These are phyloP conservation scores for Bacidia gigantensis DNA, from an alignment of 495 filamentous ascomycete genomes.

Conservation along the genomic window DNA sequence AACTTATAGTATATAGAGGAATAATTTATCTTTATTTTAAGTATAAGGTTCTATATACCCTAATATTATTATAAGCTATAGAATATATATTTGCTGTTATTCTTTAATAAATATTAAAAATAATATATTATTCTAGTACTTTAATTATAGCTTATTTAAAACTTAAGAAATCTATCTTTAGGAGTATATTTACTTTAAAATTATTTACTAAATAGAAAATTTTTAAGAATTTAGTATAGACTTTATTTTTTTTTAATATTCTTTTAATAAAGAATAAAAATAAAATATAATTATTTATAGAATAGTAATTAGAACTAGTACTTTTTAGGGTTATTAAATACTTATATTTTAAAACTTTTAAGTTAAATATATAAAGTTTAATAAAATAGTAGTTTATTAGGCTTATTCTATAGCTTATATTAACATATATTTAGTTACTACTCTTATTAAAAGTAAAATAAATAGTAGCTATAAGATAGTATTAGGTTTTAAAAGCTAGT, in stretches of 20 bases:
- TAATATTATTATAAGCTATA: too few relatives aligned
- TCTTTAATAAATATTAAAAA: too few relatives aligned
- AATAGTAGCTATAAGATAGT: not conserved
- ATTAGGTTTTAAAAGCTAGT: not conserved
- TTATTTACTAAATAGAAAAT: not conserved
- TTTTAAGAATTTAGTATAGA: not conserved
- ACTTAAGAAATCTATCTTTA: slow-evolving; percentile 1
- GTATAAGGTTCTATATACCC: slow-evolving; percentile 1
- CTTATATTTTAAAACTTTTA: not conserved
- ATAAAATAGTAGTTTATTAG: not conserved
- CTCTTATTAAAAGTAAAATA: not conserved
- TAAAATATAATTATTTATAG: slow-evolving; percentile 5
- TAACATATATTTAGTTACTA: not conserved
- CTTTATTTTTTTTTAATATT: not conserved
- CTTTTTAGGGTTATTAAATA: not conserved
- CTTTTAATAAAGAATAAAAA: slow-evolving; percentile 1
- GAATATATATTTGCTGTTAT: too few relatives aligned
- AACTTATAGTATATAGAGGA: not conserved
- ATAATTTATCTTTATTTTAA: not conserved
- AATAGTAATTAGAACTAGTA: not conserved
- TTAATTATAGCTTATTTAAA: too few relatives aligned
- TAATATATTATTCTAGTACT: too few relatives aligned
- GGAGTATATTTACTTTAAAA: not conserved
- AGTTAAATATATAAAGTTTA: not conserved
- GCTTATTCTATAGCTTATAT: not conserved